Percentiles rank a stretch among this genome's conserved stretches.
These are phyloP conservation scores for Casuarina cunninghamiana DNA, from an alignment of 306 rosid genomes.

Conservation along the genomic window DNA sequence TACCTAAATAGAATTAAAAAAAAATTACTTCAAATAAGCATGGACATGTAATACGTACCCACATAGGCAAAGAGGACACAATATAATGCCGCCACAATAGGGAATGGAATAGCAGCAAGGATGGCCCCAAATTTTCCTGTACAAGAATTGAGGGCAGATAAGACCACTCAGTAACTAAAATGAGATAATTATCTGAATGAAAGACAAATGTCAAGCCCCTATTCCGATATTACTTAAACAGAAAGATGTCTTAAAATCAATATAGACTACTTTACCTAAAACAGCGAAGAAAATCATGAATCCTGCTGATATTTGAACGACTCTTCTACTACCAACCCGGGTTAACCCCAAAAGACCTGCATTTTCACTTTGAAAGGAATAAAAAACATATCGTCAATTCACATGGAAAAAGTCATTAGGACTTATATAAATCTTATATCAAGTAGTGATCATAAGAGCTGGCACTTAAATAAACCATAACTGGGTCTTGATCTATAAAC, in stretches of 20 bases:
- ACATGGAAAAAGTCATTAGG: background rate
- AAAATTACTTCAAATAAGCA: background rate
- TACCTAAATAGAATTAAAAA: background rate
- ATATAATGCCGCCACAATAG: constrained; percentile 77
- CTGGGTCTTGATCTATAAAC: too few species aligned
- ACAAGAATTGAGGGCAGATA: constrained; percentile 21
- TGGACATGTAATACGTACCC: constrained; percentile 46
- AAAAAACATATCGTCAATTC: constrained; percentile 24
- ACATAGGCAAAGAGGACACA: constrained; percentile 84
- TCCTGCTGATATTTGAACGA: constrained; percentile 68
- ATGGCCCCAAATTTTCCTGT: constrained; percentile 94
- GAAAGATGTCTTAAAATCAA: background rate
- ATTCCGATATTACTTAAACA: background rate
- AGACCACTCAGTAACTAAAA: constrained; percentile 7
- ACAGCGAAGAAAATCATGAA: constrained; percentile 90
- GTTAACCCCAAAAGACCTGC: constrained; percentile 94
- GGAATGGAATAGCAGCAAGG: constrained; percentile 83
- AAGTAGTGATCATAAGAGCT: too few species aligned
- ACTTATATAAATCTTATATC: background rate
- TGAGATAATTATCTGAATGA: background rate
- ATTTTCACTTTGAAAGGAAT: constrained; percentile 58
- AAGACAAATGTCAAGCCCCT: background rate
- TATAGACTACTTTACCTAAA: constrained; percentile 44
- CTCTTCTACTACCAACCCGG: constrained; percentile 78
- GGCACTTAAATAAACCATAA: background rate